Base-by-base conservation (phyloP, 2,329 filamentous ascomycete species). In the Dactylellina drechsleri region DNA sequence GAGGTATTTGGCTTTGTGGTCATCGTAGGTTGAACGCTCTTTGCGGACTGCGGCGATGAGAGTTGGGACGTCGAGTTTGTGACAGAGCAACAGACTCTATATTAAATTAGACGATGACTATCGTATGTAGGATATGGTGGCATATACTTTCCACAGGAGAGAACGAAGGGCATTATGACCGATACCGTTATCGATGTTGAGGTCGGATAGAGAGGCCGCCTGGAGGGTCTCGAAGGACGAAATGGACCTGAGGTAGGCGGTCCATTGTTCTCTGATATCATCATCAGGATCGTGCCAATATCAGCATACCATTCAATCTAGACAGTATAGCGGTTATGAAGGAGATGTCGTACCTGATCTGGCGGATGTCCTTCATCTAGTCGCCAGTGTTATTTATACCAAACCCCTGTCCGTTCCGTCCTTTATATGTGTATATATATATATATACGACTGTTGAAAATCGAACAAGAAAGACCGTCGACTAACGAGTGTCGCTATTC, bases 11-110 rank as follows among this genome's bases (percentile, higher is more conserved):
- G 26, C 47, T 12, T 71, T 56, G 41, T 79, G 76, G 45, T 72
- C 77, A 8, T 76, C 73, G 61, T 78, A 79, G 28, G 73, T 73
- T 23, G 65, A 62, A 10, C 79, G 76, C 23, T 79, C 76, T n/a
- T 68, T 65, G 4, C 50, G 64, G n/a, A 79, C 65, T 5, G 67
- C 77, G 20, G 67, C 26, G 52, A 68, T 12, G 50, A 75, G 50
- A 43, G 64, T 68, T 10, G 64, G n/a, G n/a, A 75, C 73, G 43
- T 67, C 77, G 18, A 74, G 23, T 60, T 76, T 77, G 31, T 75
- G 71, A 36, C 71, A 75, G 1, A 75, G 58, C 0, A 75, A 59
- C n/a, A 75, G 64, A 18, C 50, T 59, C 71, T 74, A 59, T 26
- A 54, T n/a, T 50, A 36, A 10, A 54, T 23, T 53, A 28, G 23